phyloP scores from a whole-genome alignment of 805 yeast genomes.

The Komagataella kurtzmanii region DNA sequence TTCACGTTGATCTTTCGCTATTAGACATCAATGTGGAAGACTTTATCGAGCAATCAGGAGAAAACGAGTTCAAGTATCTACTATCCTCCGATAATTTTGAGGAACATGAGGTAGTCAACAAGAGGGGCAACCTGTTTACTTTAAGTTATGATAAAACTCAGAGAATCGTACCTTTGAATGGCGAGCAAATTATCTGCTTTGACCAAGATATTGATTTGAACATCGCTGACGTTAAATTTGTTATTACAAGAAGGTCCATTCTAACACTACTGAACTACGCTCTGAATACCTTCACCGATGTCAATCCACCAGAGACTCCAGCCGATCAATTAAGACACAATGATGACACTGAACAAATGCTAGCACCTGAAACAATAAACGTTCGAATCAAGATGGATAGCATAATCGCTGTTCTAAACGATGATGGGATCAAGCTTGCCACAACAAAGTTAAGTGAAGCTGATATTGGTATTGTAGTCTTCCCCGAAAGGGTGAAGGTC shows the following conservation, averaged over 20 bases:
- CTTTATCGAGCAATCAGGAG: conserved; percentile 48
- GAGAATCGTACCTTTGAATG: conserved; percentile 42
- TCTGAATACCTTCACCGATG: conserved; percentile 80
- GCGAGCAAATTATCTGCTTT: conserved; percentile 45
- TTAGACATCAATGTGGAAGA: conserved; percentile 64
- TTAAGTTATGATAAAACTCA: conserved; percentile 45
- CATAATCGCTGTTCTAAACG: conserved; percentile 62
- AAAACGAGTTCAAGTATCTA: conserved; percentile 52
- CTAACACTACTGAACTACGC: conserved; percentile 71
- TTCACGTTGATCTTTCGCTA: conserved; percentile 54
- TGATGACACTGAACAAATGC: conserved; percentile 36
- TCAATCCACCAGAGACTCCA: conserved; percentile 53
- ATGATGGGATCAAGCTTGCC: conserved; percentile 72
- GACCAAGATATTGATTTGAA: conserved; percentile 66
- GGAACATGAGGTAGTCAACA: conserved; percentile 20
- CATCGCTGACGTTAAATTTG: conserved; percentile 67
- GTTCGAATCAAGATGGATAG: conserved; percentile 61
- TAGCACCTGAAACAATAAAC: conserved; percentile 63
- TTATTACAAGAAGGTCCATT: conserved; percentile 64
- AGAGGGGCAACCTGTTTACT: conserved; percentile 37
- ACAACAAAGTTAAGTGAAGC: conserved; percentile 70
- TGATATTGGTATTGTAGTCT: conserved; percentile 42
- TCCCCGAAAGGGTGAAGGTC: conserved; percentile 71
- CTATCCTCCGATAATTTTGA: conserved; percentile 45
- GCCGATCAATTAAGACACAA: conserved; percentile 64